phyloP scores from a whole-genome alignment of 1,284 basidiomycete species.

The Cryptococcus hybrid region DNA sequence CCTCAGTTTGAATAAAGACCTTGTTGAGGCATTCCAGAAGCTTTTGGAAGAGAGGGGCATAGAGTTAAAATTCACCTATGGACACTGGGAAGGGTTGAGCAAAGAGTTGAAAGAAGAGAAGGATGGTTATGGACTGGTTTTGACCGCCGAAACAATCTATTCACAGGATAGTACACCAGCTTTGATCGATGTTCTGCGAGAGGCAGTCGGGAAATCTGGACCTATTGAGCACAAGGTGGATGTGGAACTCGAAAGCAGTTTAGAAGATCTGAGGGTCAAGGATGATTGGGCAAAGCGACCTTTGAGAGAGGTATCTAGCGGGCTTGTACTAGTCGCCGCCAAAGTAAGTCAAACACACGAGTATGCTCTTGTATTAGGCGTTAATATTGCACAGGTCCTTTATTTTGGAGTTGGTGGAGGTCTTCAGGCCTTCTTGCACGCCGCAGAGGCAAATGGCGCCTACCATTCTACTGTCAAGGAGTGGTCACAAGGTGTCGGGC shows the following conservation, averaged over 20 bases:
- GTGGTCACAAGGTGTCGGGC: constrained; percentile 61
- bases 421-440: constrained; percentile 65
- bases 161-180: constrained; percentile 63
- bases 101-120: constrained; percentile 8
- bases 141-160: constrained; percentile 95
- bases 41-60: constrained; percentile 61
- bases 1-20: constrained; percentile 61
- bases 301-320: constrained; percentile 13
- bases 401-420: constrained; percentile 98
- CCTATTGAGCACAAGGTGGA: constrained; percentile 5
- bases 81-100: constrained; percentile 63
- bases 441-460: constrained; percentile 52
- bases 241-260: constrained; percentile 25
- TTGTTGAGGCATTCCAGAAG: constrained; percentile 63
- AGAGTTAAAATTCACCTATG: constrained; percentile 71
- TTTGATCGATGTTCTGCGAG: constrained; percentile 58
- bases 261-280: constrained; percentile 23
- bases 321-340: constrained; percentile 44
- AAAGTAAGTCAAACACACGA: constrained; percentile 32
- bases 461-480: constrained; percentile 53
- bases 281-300: constrained; percentile 22
- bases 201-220: constrained; percentile 9
- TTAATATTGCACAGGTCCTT: constrained; percentile 58
- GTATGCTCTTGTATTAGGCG: constrained; percentile 2
- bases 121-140: constrained; percentile 63